Evolutionary conservation across 208 protist species (phyloP).

Genomic region (Trypanosoma platydactyli): DNA sequence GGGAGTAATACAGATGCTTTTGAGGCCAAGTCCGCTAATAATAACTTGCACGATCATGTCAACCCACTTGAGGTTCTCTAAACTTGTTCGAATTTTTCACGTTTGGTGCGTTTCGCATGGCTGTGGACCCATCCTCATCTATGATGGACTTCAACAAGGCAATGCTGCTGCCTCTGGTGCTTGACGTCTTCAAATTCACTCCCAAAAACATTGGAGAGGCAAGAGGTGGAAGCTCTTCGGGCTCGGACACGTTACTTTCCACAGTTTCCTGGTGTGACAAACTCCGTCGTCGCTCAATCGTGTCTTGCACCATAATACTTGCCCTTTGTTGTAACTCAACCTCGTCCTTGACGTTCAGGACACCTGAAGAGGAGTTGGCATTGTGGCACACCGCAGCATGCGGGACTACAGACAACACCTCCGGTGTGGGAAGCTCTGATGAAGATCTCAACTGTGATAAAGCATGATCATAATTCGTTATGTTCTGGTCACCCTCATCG

Average conservation of each 20-base stretch:
- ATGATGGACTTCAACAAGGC: neutral
- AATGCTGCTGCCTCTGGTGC: neutral
- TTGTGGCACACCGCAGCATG: no score
- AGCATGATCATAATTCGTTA: neutral
- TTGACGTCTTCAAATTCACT: neutral
- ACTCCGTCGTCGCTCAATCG: constrained; percentile 6
- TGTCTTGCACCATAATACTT: neutral
- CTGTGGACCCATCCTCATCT: neutral
- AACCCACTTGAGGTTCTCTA: neutral
- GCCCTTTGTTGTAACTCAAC: neutral
- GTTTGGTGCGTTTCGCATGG: neutral
- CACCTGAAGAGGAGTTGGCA: no score
- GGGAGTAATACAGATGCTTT: no score
- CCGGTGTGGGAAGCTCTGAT: neutral
- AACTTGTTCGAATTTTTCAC: neutral
- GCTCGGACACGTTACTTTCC: constrained; percentile 2
- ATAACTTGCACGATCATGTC: no score
- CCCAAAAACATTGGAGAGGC: constrained; percentile 11
- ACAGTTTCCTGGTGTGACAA: neutral
- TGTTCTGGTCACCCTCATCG: neutral
- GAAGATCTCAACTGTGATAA: neutral
- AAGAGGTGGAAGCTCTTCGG: neutral
- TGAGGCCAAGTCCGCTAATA: no score
- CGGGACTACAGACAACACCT: no score
- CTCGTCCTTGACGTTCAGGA: neutral